Base-by-base conservation (phyloP, 2,329 filamentous ascomycete genomes). In the Ophiostoma ips region DNA sequence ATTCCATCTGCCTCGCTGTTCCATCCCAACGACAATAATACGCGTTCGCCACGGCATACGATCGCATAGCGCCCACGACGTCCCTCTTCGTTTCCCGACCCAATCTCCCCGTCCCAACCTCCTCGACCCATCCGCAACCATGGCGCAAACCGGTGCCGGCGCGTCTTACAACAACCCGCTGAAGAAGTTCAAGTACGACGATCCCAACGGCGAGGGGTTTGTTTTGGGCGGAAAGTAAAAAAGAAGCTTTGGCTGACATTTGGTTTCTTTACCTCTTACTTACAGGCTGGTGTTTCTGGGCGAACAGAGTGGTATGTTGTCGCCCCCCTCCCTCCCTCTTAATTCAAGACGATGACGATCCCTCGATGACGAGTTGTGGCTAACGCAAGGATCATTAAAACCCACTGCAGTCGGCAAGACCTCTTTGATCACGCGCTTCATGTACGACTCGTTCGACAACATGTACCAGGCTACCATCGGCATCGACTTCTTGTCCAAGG, bases 361-460 rank as follows among this genome's bases (percentile, higher is more conserved):
- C 28, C 2, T 13, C 16, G 16, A 34, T 24, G 33, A 33, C 5
- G 24, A 16, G 16, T 12, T 5, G 15, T 4, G 8, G 9, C 7
- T 16, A 33, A 31, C 4, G 18, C 21, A 8, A 16, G 8, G 19
- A 16, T 10, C 3, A 50, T 11, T 8, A 36, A 33, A 30, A 41
- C 38, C 5, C 2, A 7, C 13, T 41, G 11, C 50, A 96, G 92
- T 98, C 61, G 92, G 92, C 65, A 98, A 98, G 73, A 98, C 92
- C 31, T 98, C 92, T 55, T 72, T 98, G 61, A 98, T 98, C 66
- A 98, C 92, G 58, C 83, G 92, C 57, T 98, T 98, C 75, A 98
- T 98, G 92, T 98, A 98, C 76, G 92, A 98, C 70, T 96, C 92
- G 45, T 98, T 98, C 74, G 92, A 98, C 75, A 95, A 94, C 71